A percentile compares a stretch with the other conserved stretches of the same genome.
phyloP scores from a whole-genome alignment of 352 stramenopile genomes.

The Albugo laibachii region DNA sequence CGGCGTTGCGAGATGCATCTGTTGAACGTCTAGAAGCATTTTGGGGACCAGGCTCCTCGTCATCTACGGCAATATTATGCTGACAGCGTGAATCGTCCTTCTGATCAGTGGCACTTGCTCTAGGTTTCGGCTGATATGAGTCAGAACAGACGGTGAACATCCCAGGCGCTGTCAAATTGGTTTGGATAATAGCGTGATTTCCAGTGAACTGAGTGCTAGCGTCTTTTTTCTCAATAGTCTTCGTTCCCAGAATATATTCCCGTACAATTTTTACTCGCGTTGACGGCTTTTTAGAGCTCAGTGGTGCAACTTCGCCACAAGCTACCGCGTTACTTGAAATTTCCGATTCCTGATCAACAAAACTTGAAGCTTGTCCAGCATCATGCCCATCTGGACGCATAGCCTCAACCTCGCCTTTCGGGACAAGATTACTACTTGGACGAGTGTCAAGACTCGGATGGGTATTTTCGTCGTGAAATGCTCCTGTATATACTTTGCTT shows the following conservation, averaged over 20 bases:
- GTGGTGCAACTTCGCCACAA: neutral
- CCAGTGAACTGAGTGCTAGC: constrained; percentile 50
- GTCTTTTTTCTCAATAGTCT: constrained; percentile 26
- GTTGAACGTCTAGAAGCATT: no score
- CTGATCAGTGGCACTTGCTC: no score
- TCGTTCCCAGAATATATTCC: constrained; percentile 13
- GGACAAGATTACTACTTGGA: neutral
- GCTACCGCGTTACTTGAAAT: neutral
- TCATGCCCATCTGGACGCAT: neutral
- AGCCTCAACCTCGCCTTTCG: neutral
- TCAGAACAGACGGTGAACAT: constrained; percentile 9
- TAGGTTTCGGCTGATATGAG: no score
- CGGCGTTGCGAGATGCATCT: no score
- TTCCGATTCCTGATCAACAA: neutral
- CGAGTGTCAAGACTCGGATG: neutral
- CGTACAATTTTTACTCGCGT: constrained; percentile 26
- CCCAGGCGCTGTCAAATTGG: constrained; percentile 31
- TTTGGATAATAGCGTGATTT: constrained; percentile 49
- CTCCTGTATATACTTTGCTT: neutral
- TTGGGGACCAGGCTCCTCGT: no score
- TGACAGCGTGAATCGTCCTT: no score
- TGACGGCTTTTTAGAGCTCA: neutral
- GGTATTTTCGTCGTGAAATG: neutral
- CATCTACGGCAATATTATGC: no score
- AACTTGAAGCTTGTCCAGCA: neutral